Percentiles rank a stretch among this genome's conserved stretches.
phyloP scores from a whole-genome alignment of 2,329 filamentous ascomycete genomes.

The Fonsecaea pugnacius region DNA sequence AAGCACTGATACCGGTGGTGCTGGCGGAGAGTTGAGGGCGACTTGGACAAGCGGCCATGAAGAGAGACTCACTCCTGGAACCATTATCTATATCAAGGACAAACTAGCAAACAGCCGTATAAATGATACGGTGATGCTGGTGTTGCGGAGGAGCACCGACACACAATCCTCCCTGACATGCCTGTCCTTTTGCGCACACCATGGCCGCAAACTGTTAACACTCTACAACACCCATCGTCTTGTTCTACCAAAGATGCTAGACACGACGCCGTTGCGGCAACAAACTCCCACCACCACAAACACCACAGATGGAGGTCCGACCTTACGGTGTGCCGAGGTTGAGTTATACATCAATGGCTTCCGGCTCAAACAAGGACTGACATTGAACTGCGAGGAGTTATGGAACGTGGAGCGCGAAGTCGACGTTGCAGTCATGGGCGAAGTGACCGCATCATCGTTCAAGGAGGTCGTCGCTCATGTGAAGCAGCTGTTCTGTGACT shows the following conservation, averaged over 20 bases:
- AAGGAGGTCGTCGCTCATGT: constrained; percentile 1
- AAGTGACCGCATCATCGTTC: neutral
- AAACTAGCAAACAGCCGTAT: neutral
- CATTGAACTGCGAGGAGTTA: constrained; percentile 3
- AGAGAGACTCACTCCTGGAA: neutral
- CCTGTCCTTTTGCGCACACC: constrained; percentile 5
- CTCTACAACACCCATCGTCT: constrained; percentile 1
- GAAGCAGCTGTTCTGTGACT: constrained; percentile 2
- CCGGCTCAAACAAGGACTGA: neutral
- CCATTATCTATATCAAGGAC: constrained; percentile 7
- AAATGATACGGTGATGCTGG: neutral
- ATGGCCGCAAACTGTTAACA: neutral
- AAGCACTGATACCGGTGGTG: neutral
- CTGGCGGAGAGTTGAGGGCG: neutral
- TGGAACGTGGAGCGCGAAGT: constrained; percentile 8
- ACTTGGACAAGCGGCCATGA: neutral
- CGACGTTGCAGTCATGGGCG: neutral
- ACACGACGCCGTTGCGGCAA: neutral
- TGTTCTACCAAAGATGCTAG: neutral
- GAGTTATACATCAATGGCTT: neutral
- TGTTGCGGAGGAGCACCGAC: constrained; percentile 1
- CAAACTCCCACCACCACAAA: neutral
- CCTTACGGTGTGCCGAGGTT: neutral
- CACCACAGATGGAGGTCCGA: neutral
- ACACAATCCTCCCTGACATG: constrained; percentile 8